Evolutionary conservation across 1,284 basidiomycete genomes (phyloP), one percentile per base, ranked within the genome.

Genomic region (Sanghuangporus sanghuang): DNA sequence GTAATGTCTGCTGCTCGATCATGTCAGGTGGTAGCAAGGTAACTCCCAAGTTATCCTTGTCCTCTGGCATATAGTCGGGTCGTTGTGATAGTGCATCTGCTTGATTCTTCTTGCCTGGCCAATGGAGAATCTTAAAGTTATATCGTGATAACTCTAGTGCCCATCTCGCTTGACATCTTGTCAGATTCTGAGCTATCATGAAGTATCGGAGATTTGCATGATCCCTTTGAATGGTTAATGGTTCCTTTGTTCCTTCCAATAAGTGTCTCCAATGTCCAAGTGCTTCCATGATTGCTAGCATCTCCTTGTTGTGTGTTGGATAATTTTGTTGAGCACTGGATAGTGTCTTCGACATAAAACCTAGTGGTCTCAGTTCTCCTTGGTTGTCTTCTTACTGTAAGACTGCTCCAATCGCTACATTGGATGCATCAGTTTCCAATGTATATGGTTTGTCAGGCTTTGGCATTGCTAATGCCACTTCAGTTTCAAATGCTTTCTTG

Each of bases 281-380:
- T 0, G 71, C 65, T 6, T 61, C 18, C 8, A 76, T 69, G 16
- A 78, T 72, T 1, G 76, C 74, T 1, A 76, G 16, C 55, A 80
- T 52, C 60, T 80, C 76, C 50, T 77, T 73, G 64, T 80, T 74
- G 61, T 75, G 71, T 48, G 74, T 72, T 7, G 68, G 65, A 64
- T 76, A 79, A 65, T 79, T 79, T 3, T 67, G 62, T 63, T 77
- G 71, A 1, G 74, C 68, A 1, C 67, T 42, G 8, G 18, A 52
- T 8, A 76, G 59, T 16, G 66, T 67, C 2, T 69, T 62, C 7
- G 71, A 75, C 40, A 66, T 62, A 63, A 72, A 73, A 2, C 66
- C 72, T 3, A 74, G 57, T 1, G 74, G 74, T n/a, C 69, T 69
- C 2, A 68, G 64, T 12, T 57, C 23, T 1, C 55, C 50, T 23